Percentiles rank a stretch among this genome's conserved stretches.
Evolutionary conservation across 805 yeast species (phyloP).

Genomic region (Maudiozyma saulgeensis): DNA sequence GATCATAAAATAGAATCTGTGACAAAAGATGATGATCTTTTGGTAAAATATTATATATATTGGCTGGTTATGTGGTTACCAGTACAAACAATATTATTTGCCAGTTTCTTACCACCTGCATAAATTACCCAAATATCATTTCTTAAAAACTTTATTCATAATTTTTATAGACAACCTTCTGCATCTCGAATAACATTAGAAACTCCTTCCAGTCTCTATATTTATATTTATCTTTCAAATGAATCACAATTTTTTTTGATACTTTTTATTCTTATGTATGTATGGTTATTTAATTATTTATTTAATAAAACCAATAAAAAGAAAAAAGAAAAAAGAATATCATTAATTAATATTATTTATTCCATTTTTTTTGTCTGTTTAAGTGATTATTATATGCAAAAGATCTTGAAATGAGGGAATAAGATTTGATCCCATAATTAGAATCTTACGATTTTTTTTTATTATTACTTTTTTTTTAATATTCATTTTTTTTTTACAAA

Average conservation of each 20-base stretch:
- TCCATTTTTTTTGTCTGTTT: not conserved
- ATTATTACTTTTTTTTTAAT: not conserved
- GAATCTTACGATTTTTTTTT: no score
- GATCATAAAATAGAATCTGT: constrained; percentile 8
- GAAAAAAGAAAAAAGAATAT: not conserved
- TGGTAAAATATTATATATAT: constrained; percentile 32
- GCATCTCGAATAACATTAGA: not conserved
- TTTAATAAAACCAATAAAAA: not conserved
- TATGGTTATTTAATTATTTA: not conserved
- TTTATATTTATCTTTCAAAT: not conserved
- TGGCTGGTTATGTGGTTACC: constrained; percentile 56
- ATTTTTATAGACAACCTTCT: not conserved
- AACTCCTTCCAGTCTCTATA: not conserved
- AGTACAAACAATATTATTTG: constrained; percentile 63
- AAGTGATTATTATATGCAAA: not conserved
- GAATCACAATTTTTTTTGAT: not conserved
- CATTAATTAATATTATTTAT: not conserved
- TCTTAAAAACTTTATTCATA: not conserved
- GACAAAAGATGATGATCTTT: constrained; percentile 8
- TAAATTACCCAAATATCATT: constrained; percentile 20
- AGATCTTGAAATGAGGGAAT: no score
- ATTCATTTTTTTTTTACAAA: not conserved
- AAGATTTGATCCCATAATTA: no score
- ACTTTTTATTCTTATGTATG: not conserved
- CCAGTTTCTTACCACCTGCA: constrained; percentile 92